phyloP scores from a whole-genome alignment of 352 stramenopile species.

The Phytophthora colocasiae region DNA sequence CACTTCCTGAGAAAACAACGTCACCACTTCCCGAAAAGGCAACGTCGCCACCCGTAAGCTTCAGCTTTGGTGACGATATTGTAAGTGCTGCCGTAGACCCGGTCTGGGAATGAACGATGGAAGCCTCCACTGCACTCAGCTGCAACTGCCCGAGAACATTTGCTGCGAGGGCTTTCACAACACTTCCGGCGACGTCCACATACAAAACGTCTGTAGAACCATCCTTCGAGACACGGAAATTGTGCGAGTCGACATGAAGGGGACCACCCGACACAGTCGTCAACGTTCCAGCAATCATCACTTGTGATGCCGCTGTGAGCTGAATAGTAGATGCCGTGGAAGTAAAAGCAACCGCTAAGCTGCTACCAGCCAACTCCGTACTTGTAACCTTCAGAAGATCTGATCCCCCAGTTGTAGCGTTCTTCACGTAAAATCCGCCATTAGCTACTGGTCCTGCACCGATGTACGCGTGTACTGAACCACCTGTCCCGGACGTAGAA shows the following conservation, averaged over 20 bases:
- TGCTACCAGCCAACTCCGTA: constrained; percentile 37
- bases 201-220: constrained; percentile 38
- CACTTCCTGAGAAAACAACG: constrained; percentile 36
- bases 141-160: constrained; percentile 37
- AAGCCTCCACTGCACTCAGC: constrained; percentile 34
- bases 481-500: constrained; percentile 45
- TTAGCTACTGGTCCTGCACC: constrained; percentile 31
- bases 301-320: constrained; percentile 41
- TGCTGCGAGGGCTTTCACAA: constrained; percentile 32
- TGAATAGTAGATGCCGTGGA: constrained; percentile 53
- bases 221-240: constrained; percentile 46
- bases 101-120: constrained; percentile 40
- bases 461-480: constrained; percentile 49
- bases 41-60: constrained; percentile 39
- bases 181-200: constrained; percentile 34
- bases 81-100: constrained; percentile 37
- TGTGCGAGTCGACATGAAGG: constrained; percentile 57
- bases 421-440: constrained; percentile 53
- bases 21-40: constrained; percentile 32
- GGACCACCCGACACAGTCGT: constrained; percentile 53
- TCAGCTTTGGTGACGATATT: constrained; percentile 48
- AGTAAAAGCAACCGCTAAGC: constrained; percentile 45
- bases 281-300: constrained; percentile 51
- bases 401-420: constrained; percentile 27
- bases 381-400: constrained; percentile 54